Evolutionary conservation across 768 basidiomycete species (phyloP).

Genomic region (Xerocomus brunneocitrinus): DNA sequence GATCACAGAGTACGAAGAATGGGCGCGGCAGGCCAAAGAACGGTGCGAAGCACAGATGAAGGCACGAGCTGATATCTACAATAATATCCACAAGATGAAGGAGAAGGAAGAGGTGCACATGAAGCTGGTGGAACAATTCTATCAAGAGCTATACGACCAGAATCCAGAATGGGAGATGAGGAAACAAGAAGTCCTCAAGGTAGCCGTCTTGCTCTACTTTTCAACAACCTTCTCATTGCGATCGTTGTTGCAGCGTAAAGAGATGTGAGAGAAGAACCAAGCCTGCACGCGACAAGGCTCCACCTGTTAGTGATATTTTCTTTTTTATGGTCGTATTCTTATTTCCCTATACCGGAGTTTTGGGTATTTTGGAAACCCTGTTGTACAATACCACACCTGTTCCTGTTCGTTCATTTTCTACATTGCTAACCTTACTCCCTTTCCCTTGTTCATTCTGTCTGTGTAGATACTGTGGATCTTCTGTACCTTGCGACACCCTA

Average conservation of each 20-base stretch:
- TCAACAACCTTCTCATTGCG: slow-evolving; percentile 5
- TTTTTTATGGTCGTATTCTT: slow-evolving; percentile 32
- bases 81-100: slow-evolving; percentile 37
- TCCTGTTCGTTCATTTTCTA: background rate
- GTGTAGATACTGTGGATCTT: slow-evolving; percentile 12
- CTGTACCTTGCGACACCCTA: slow-evolving; percentile 16
- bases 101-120: slow-evolving; percentile 38
- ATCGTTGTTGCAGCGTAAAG: slow-evolving; percentile 21
- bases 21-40: slow-evolving; percentile 48
- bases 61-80: slow-evolving; percentile 34
- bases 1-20: slow-evolving; percentile 48
- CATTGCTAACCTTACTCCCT: slow-evolving; percentile 5
- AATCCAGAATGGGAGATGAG: slow-evolving; percentile 64
- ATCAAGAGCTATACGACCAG: slow-evolving; percentile 48
- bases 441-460: slow-evolving; percentile 1
- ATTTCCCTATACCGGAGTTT: slow-evolving; percentile 20
- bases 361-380: slow-evolving; percentile 16
- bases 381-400: slow-evolving; percentile 25
- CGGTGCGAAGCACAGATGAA: slow-evolving; percentile 49
- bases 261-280: slow-evolving; percentile 27
- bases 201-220: slow-evolving; percentile 24
- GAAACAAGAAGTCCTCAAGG: slow-evolving; percentile 47
- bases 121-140: slow-evolving; percentile 47
- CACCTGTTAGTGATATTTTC: slow-evolving; percentile 5
- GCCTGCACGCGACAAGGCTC: slow-evolving; percentile 15